phyloP scores from a whole-genome alignment of 2,329 filamentous ascomycete genomes.

The Anisogramma anomala region DNA sequence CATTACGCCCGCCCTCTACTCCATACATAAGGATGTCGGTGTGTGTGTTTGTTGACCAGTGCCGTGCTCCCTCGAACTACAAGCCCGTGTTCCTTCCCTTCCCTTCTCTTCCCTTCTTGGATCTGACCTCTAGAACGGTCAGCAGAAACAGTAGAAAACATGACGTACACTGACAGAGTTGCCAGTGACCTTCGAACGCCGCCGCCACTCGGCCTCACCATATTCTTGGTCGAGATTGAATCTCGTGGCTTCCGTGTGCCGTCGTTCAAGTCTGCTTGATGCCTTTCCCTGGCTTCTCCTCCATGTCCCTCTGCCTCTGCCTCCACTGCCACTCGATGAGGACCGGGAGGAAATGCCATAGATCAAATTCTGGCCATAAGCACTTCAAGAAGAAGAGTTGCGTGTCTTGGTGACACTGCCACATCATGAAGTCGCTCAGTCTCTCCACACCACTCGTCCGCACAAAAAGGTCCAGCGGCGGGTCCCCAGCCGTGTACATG shows the following conservation, averaged over 20 bases:
- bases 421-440: slow-evolving; percentile 95
- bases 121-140: too few relatives aligned
- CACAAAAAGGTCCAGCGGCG: slow-evolving; percentile 81
- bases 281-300: slow-evolving; percentile 30
- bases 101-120: too few relatives aligned
- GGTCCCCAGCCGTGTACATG: slow-evolving; percentile 76
- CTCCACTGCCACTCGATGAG: slow-evolving; percentile 78
- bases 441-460: slow-evolving; percentile 88
- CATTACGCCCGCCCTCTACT: too few relatives aligned
- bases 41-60: too few relatives aligned
- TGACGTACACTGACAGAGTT: too few relatives aligned
- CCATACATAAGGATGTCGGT: too few relatives aligned
- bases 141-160: too few relatives aligned
- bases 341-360: slow-evolving; percentile 88
- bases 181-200: too few relatives aligned
- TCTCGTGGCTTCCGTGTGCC: too few relatives aligned
- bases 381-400: slow-evolving; percentile 87
- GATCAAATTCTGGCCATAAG: slow-evolving; percentile 90
- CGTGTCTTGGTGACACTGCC: slow-evolving; percentile 90
- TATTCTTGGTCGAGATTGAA: too few relatives aligned
- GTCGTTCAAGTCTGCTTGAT: slow-evolving; percentile 23
- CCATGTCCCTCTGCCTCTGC: slow-evolving; percentile 44
- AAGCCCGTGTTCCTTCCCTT: too few relatives aligned
- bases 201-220: too few relatives aligned
- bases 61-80: not conserved